These are phyloP conservation scores for Hyaloperonospora brassicae DNA, from an alignment of 352 stramenopile genomes.

Conservation along the genomic window DNA sequence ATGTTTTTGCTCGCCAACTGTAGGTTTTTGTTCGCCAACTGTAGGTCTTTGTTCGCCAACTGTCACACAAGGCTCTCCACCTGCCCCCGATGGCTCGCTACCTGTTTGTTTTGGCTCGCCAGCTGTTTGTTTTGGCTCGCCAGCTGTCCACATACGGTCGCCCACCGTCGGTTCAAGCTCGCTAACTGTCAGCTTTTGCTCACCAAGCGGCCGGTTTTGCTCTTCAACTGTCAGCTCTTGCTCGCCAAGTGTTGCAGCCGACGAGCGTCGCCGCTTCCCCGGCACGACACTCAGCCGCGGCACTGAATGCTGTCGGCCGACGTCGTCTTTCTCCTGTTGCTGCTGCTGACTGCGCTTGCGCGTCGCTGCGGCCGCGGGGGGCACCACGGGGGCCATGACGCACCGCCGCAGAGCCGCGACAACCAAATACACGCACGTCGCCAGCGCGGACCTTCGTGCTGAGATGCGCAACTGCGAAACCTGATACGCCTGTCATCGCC, in stretches of 20 bases:
- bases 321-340: constrained; percentile 5
- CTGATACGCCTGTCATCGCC: not conserved
- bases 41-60: not conserved
- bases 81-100: no score
- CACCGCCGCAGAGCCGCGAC: constrained; percentile 24
- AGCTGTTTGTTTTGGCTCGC: no score
- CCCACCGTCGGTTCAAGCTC: no score
- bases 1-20: not conserved
- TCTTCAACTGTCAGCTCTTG: constrained; percentile 7
- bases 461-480: not conserved
- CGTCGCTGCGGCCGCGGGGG: not conserved
- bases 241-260: constrained; percentile 1
- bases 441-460: constrained; percentile 8
- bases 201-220: not conserved
- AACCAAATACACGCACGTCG: constrained; percentile 20
- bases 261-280: constrained; percentile 26
- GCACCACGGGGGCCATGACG: constrained; percentile 14
- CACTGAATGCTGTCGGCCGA: constrained; percentile 14
- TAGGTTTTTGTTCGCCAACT: not conserved
- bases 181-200: no score
- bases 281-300: constrained; percentile 20
- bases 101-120: no score
- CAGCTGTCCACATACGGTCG: no score
- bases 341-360: constrained; percentile 22
- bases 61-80: no score